phyloP scores from a whole-genome alignment of 768 basidiomycete species.

The Nevesoporus exiguus region DNA sequence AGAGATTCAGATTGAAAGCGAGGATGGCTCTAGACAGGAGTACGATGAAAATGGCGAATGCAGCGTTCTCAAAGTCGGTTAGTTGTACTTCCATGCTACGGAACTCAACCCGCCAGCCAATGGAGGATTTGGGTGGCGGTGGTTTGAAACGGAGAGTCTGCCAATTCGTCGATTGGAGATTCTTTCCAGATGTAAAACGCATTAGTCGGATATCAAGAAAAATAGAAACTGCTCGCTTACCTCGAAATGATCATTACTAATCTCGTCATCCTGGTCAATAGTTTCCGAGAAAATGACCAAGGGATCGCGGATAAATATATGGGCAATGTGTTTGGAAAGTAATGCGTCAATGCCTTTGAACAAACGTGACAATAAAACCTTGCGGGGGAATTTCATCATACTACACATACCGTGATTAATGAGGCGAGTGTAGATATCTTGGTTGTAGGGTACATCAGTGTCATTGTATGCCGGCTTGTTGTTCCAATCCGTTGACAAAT shows the following conservation, averaged over 20 bases:
- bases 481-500: conserved; percentile 81
- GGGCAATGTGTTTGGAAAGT: conserved; percentile 88
- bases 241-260: conserved; percentile 95
- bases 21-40: conserved; percentile 92
- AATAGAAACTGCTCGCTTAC: conserved; percentile 50
- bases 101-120: conserved; percentile 99
- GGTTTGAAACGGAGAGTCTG: conserved; percentile 99
- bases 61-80: conserved; percentile 98
- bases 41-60: conserved; percentile 92
- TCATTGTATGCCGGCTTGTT: conserved; percentile 97
- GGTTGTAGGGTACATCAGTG: conserved; percentile 73
- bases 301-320: conserved; percentile 97
- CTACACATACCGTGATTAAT: conserved; percentile 60
- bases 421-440: conserved; percentile 68
- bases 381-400: not conserved
- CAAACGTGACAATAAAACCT: not conserved
- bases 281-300: conserved; percentile 93
- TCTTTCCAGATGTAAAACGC: conserved; percentile 42
- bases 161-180: conserved; percentile 99
- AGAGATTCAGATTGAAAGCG: conserved; percentile 88
- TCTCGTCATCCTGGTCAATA: conserved; percentile 84
- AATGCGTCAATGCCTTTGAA: conserved; percentile 75
- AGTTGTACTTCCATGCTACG: conserved; percentile 98
- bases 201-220: not conserved
- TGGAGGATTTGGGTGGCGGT: conserved; percentile 86